Evolutionary conservation across 371 early-diverging fungal genomes (phyloP).

Genomic region (Mortierella sp.): DNA sequence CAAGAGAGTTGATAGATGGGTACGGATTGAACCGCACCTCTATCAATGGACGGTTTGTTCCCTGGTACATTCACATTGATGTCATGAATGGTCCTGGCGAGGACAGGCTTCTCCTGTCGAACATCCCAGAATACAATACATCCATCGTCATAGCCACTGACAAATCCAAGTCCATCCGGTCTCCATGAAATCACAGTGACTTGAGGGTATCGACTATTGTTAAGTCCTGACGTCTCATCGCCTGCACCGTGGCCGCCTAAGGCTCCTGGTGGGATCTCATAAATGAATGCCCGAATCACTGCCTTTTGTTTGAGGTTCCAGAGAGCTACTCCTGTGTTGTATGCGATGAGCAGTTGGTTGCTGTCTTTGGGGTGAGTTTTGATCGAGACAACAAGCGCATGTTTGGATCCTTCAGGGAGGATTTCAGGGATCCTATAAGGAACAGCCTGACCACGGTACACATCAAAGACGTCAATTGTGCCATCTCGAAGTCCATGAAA

Average conservation of each 20-base stretch:
- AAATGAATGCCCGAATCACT: slow-evolving; percentile 50
- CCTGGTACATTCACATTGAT: slow-evolving; percentile 46
- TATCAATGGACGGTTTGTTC: slow-evolving; percentile 25
- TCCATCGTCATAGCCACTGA: slow-evolving; percentile 69
- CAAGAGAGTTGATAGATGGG: slow-evolving; percentile 66
- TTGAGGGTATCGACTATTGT: slow-evolving; percentile 40
- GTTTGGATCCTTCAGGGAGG: slow-evolving; percentile 29
- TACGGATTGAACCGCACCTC: slow-evolving; percentile 39
- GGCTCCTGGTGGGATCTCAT: slow-evolving; percentile 44
- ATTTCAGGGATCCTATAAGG: slow-evolving; percentile 62
- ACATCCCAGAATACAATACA: slow-evolving; percentile 63
- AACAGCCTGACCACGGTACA: slow-evolving; percentile 56
- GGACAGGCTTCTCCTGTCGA: slow-evolving; percentile 56
- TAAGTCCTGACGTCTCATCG: slow-evolving; percentile 11
- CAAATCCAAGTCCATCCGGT: slow-evolving; percentile 63
- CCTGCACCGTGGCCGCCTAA: slow-evolving; percentile 39
- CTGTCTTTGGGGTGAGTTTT: slow-evolving; percentile 66
- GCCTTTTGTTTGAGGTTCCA: slow-evolving; percentile 63
- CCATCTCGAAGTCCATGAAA: slow-evolving; percentile 68
- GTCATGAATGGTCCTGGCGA: slow-evolving; percentile 60
- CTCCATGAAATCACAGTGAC: slow-evolving; percentile 58
- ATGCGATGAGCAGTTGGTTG: slow-evolving; percentile 64
- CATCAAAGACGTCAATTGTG: slow-evolving; percentile 65
- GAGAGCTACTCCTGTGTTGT: slow-evolving; percentile 58
- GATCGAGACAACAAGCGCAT: slow-evolving; percentile 57